Evolutionary conservation across 169 alveolate genomes (phyloP), one percentile per base, ranked within the genome.

Genomic region (Blepharisma undulans): DNA sequence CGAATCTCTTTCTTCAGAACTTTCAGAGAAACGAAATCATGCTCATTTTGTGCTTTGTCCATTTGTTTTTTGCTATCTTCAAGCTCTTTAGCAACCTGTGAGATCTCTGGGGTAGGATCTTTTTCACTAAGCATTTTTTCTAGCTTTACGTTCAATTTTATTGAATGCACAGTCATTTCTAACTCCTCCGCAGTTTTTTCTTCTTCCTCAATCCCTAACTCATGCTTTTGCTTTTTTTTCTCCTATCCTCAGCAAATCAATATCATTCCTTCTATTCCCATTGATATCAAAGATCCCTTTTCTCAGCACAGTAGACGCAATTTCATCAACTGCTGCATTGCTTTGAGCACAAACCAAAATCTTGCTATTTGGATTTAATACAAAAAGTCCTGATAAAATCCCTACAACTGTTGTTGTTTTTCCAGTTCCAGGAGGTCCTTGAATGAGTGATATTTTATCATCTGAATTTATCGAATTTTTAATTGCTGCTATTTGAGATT

Each of bases 381-480:
- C 89, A 84, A 90, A 78, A 36, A 82, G 22, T 12, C 78, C 82
- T 92, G 87, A 32, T 97, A 99, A 93, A 21, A 98, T 95, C 25
- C 99, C 99, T 71, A 98, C 92, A 59, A 99, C 97, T 2, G 99
- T 98, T 36, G 98, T 96, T 1, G 99, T 99, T 92, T 99, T 99
- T n/a, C 99, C 99, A 12, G 99, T 98, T 12, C 99, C 99, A 21
- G 99, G 99, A 5, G 99, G 99, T 0, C 99, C 99, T 87, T 99
- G 99, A 66, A 98, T 97, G 33, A 99, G 96, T 19, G 99, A 96
- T 6, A 99, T 96, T 30, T 99, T 99, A 72, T 92, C 79, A 22
- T 93, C 92, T 91, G 93, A 95, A 76, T 72, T 72, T 72, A 91
- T 90, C 10, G 96, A 92, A 84, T 94, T 80, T 72, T 82, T 86